These are phyloP conservation scores for Solioccasus polychromus DNA, from an alignment of 768 basidiomycete genomes.

Conservation along the genomic window DNA sequence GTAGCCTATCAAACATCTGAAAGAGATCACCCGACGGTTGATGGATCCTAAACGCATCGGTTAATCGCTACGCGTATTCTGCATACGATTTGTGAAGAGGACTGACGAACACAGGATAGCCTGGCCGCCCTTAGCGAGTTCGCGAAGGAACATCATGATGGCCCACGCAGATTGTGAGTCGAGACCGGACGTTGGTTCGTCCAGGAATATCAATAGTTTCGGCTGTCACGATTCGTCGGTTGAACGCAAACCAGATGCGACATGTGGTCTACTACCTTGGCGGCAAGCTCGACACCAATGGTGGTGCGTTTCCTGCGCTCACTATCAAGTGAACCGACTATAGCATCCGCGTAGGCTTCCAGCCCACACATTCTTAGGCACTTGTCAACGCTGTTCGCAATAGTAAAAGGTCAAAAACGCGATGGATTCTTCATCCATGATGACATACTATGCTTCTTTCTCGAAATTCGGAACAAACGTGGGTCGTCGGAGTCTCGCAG, in stretches of 20 bases:
- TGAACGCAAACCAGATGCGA: too few relatives aligned
- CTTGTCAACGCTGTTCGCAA: slow-evolving; percentile 47
- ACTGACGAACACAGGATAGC: slow-evolving; percentile 93
- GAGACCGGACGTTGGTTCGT: slow-evolving; percentile 86
- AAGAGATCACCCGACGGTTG: slow-evolving; percentile 81
- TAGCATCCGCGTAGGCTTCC: slow-evolving; percentile 60
- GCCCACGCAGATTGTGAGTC: slow-evolving; percentile 89
- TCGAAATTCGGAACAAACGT: slow-evolving; percentile 58
- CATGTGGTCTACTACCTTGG: slow-evolving; percentile 52
- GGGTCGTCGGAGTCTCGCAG: slow-evolving; percentile 78
- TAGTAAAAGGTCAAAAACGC: not conserved
- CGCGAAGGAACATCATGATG: slow-evolving; percentile 69
- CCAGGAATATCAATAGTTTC: slow-evolving; percentile 76
- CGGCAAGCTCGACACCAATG: slow-evolving; percentile 84
- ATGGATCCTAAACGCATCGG: too few relatives aligned
- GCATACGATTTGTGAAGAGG: too few relatives aligned
- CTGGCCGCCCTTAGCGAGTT: slow-evolving; percentile 78
- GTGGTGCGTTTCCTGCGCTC: slow-evolving; percentile 81
- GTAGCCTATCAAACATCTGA: slow-evolving; percentile 73
- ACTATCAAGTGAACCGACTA: slow-evolving; percentile 64
- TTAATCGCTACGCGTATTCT: too few relatives aligned
- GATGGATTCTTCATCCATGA: not conserved
- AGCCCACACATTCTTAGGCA: slow-evolving; percentile 63
- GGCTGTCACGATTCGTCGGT: too few relatives aligned
- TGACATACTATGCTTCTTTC: slow-evolving; percentile 73